Percentiles rank a stretch among this genome's conserved stretches.
Conservation (phyloP, 1,284 basidiomycete species). For the Caloboletus inedulis region DNA sequence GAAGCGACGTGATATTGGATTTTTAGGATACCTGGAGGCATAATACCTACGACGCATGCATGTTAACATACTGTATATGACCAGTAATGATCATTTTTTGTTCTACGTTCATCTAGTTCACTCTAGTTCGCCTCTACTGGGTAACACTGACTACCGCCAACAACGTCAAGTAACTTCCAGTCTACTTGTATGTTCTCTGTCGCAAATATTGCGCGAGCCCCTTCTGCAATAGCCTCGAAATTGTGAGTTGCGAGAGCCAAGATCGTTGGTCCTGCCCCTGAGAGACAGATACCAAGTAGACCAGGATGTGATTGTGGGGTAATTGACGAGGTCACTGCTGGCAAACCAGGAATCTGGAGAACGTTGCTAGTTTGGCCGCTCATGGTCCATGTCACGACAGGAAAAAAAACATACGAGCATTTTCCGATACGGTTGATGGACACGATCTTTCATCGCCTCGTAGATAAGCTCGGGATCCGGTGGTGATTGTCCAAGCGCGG, state of each 20-base stretch:
- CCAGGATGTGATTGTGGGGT: conserved; percentile 90
- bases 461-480: conserved; percentile 95
- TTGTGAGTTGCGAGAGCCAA: conserved; percentile 90
- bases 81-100: conserved; percentile 20
- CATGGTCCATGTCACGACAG: neutral
- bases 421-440: conserved; percentile 97
- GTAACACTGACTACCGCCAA: conserved; percentile 46
- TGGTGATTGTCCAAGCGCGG: conserved; percentile 86
- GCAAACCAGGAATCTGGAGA: conserved; percentile 87
- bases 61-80: conserved; percentile 19
- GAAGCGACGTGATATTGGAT: conserved; percentile 10
- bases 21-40: conserved; percentile 18
- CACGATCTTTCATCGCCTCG: conserved; percentile 98
- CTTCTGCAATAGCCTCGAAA: conserved; percentile 80
- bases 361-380: neutral
- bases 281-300: conserved; percentile 94
- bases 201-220: conserved; percentile 74
- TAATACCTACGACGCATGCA: conserved; percentile 22
- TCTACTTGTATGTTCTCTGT: conserved; percentile 75
- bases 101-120: conserved; percentile 8
- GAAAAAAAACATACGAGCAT: conserved; percentile 57
- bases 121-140: conserved; percentile 18
- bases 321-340: conserved; percentile 84
- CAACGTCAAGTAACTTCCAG: conserved; percentile 72
- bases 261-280: conserved; percentile 97